Evolutionary conservation across 2,329 filamentous ascomycete species (phyloP), one percentile per base, ranked within the genome.

Genomic region (Ustulina deusta): DNA sequence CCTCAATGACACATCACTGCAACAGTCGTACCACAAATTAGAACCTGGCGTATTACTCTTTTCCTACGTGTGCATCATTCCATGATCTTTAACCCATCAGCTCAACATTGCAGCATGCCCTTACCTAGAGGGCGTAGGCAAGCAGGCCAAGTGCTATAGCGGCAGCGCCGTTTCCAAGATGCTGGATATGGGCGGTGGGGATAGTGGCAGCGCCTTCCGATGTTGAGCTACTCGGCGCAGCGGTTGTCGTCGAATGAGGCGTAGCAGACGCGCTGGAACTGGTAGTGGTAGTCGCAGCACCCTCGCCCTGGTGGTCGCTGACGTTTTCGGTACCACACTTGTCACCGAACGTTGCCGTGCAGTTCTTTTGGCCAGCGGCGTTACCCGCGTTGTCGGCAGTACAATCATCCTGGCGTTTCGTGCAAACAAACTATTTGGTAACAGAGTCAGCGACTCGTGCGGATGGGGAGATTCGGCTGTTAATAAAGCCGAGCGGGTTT

Each of bases 101-200:
- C 40, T 48, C 29, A 25, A 44, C 27, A 58, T 66, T 49, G 59
- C 54, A 61, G 49, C 54, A 65, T 40, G 63, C 61, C 52, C 64
- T 71, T 36, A 69, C 22, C 46, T 83, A 87, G 74, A 87, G 76
- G 71, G 87, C 76, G 72, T 84, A 85, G 71, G 85, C 86, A 69
- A 88, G 78, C 51, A 87, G 75, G 63, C 85, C 86, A 51, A 85
- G 76, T 66, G 85, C 86, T 46, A 83, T 81, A 38, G 81, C 83
- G 6, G 83, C 84, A 48, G 80, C 82, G 55, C 83, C 83, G 66
- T 83, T 83, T 73, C 82, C 79, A 66, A 81, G 68, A 70, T 77
- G 70, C 60, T 79, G 78, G 51, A 79, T 66, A 65, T 68, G 64
- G 34, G 71, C 66, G 51, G 74, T 74, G 17, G 75, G 71, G 32